Base-by-base conservation (phyloP, 1,284 basidiomycete genomes). In the Microbotryum saponariae region DNA sequence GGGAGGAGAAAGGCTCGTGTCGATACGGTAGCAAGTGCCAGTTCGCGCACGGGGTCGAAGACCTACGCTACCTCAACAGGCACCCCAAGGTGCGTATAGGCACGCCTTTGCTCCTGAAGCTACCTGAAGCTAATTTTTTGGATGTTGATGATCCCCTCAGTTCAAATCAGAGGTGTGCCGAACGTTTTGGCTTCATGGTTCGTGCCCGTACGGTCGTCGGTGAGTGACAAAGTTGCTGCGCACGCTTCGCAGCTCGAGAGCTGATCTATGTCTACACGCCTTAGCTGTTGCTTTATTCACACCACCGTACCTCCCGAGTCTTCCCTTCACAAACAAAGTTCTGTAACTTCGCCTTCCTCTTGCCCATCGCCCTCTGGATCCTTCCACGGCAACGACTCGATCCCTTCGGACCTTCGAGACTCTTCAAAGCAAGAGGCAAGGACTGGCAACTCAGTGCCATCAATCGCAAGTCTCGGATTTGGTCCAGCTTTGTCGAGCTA, bases 161-260 rank as follows among this genome's bases (percentile, higher is more conserved):
- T 92, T 91, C 77, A 92, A 92, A 77, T 91, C 90, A 12, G 89
- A 91, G 76, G 89, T 91, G 63, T 92, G 90, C 75, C 83, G 88
- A 76, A 89, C 89, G 3, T 92, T 91, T 79, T 89, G 88, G 87
- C 86, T 90, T 23, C 89, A 88, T 56, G 89, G 89, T 27, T 87
- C 87, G 20, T 92, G 89, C 74, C 89, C 88, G 0, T 92, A 91
- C 70, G 90, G 89, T 56, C 89, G 89, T 76, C 79, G 89, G 48
- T 76, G 71, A 54, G 61, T 45, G 18, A 23, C 14, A 33, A 6
- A n/a, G 16, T 16, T 52, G 12, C 6, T 63, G 16, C 48, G 44
- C 33, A 51, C 31, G 25, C 48, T 27, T 44, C 21, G 29, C 18
- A 18, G 21, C 29, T 42, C 37, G 14, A 42, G 37, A 18, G 16